phyloP scores from a whole-genome alignment of 2,329 filamentous ascomycete genomes.

The Colletotrichum karsti region DNA sequence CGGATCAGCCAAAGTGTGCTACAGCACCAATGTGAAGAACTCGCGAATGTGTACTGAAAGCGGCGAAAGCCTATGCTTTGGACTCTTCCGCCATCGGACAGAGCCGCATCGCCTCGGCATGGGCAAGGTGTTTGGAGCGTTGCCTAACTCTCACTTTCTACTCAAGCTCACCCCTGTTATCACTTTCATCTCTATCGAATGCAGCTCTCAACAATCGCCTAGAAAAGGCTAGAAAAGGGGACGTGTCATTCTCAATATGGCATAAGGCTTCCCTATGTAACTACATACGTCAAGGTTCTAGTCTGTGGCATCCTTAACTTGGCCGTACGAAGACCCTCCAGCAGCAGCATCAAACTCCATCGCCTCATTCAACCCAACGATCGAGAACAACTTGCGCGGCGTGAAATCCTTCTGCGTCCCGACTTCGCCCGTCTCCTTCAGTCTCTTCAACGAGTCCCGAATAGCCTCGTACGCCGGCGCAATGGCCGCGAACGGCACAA shows the following conservation, averaged over 20 bases:
- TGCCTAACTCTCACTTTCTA: too few relatives aligned
- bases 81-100: too few relatives aligned
- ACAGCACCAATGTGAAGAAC: too few relatives aligned
- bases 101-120: background rate
- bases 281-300: background rate
- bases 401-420: constrained; percentile 52
- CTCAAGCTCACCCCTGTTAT: too few relatives aligned
- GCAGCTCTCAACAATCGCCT: too few relatives aligned
- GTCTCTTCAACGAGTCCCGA: constrained; percentile 41
- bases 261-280: too few relatives aligned
- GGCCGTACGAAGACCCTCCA: constrained; percentile 16
- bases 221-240: too few relatives aligned
- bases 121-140: background rate
- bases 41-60: too few relatives aligned
- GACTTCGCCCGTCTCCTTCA: constrained; percentile 46
- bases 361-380: constrained; percentile 59
- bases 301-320: constrained; percentile 9
- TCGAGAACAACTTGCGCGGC: constrained; percentile 57
- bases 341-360: constrained; percentile 54
- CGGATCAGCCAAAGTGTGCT: too few relatives aligned
- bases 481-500: constrained; percentile 61
- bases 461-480: constrained; percentile 56
- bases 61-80: too few relatives aligned
- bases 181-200: too few relatives aligned
- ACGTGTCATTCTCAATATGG: too few relatives aligned